Evolutionary conservation across 169 alveolate species (phyloP), one percentile per base, ranked within the genome.

Genomic region (Babesia bigemina): DNA sequence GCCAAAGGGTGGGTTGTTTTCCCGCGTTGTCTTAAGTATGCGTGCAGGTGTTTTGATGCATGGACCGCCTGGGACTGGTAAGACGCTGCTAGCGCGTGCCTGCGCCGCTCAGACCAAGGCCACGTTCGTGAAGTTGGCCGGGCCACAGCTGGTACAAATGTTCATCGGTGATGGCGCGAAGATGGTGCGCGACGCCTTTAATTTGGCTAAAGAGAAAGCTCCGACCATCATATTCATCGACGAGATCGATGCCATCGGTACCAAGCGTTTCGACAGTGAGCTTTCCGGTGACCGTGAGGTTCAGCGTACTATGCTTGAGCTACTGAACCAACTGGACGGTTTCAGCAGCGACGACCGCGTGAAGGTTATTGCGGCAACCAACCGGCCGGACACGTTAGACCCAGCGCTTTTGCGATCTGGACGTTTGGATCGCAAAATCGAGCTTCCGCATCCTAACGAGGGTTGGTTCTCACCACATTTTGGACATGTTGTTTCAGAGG

Each of bases 101-200:
- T 95, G 98, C 83, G 99, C 99, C 13, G 97, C 98, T 42, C 92
- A 90, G 79, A 98, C 99, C 1, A 94, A 96, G 75, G 99, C 99
- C 29, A 96, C 99, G 16, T 98, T 98, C 91, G 91, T 98, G 71
- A 96, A 98, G 74, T 90, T 98, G 49, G 99, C 99, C 4, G 99
- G 99, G 0, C 99, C 99, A 14, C 98, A 97, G 86, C 93, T 98
- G 33, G 99, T 98, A 16, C 99, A 98, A 86, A 98, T 97, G 99
- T 98, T 96, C 89, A 98, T 98, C 55, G 99, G 99, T 26, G 99
- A 98, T 76, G 99, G 99, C 13, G 99, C 99, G 22, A 97, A 97
- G 85, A 95, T 98, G 97, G 98, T 96, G 22, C 93, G 99, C 78
- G 99, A 98, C 79, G 99, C 99, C 19, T 98, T 98, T 77, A 97